Evolutionary conservation across 768 basidiomycete genomes (phyloP).

Genomic region (Mycena sanguinolenta): DNA sequence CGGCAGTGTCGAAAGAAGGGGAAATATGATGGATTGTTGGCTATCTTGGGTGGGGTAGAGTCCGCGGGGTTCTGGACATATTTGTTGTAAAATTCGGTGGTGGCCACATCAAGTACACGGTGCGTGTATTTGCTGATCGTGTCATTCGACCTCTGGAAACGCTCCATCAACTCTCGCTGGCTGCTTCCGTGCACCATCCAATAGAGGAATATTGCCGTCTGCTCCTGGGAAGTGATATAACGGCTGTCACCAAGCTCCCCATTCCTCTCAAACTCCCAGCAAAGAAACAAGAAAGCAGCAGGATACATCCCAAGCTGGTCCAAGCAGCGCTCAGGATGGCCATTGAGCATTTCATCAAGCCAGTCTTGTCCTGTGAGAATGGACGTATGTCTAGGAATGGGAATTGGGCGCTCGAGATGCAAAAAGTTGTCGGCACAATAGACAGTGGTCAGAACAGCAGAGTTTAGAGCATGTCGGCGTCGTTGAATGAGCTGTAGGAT

Average conservation of each 20-base stretch:
- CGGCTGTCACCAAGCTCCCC: not conserved
- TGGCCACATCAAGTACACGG: not conserved
- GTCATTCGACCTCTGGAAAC: slow-evolving; percentile 3
- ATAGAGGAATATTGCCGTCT: not conserved
- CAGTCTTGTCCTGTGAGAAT: not conserved
- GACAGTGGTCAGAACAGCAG: too few relatives aligned
- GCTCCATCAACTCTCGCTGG: not conserved
- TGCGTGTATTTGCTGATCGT: not conserved
- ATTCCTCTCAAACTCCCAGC: not conserved
- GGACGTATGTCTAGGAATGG: not conserved
- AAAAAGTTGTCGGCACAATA: too few relatives aligned
- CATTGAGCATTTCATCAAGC: not conserved
- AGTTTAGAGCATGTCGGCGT: too few relatives aligned
- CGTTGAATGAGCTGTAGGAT: too few relatives aligned
- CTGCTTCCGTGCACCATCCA: slow-evolving; percentile 15
- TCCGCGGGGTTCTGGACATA: not conserved
- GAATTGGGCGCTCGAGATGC: too few relatives aligned
- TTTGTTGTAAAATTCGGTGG: not conserved
- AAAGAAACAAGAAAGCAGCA: not conserved
- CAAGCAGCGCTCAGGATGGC: not conserved
- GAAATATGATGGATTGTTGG: not conserved
- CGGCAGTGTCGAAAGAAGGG: not conserved
- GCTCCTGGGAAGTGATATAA: not conserved
- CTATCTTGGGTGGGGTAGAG: not conserved
- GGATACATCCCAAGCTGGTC: not conserved